phyloP scores from a whole-genome alignment of 352 stramenopile species.

The Globisporangium middletonii region DNA sequence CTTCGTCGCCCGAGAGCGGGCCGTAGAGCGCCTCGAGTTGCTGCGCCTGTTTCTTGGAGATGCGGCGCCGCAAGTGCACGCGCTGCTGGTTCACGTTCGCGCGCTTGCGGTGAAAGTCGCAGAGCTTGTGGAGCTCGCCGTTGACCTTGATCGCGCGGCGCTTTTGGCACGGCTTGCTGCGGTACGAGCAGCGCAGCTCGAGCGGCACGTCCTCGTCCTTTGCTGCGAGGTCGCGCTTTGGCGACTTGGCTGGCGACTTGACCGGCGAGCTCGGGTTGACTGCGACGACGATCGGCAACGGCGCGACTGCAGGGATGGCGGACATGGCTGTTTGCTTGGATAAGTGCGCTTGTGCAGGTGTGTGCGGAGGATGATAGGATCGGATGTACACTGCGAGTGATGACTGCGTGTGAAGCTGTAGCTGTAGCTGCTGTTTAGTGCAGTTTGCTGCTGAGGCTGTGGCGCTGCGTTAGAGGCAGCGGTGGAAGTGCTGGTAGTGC shows the following conservation, averaged over 20 bases:
- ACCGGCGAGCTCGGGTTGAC: not conserved
- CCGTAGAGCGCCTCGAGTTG: conserved; percentile 10
- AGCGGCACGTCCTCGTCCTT: not conserved
- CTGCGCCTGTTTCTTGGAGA: conserved; percentile 11
- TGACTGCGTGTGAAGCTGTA: not conserved
- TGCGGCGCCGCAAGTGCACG: conserved; percentile 24
- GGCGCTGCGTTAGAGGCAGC: not conserved
- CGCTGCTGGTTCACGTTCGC: conserved; percentile 41
- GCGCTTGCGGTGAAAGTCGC: conserved; percentile 31
- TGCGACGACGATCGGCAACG: not conserved
- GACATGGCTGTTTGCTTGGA: not conserved
- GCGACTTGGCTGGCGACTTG: not conserved
- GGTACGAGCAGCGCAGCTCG: conserved; percentile 24
- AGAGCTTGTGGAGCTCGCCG: conserved; percentile 37
- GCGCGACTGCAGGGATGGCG: conserved; percentile 1
- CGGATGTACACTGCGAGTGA: too few relatives aligned
- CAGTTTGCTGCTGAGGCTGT: not conserved
- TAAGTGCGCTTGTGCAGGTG: too few relatives aligned
- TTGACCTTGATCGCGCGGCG: conserved; percentile 36
- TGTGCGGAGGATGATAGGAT: not conserved
- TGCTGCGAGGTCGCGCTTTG: not conserved
- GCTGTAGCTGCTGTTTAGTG: too few relatives aligned
- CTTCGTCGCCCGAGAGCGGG: conserved; percentile 4
- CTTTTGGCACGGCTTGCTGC: conserved; percentile 30
- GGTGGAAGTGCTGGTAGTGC: not conserved